Evolutionary conservation across 2,329 filamentous ascomycete species (phyloP).

Genomic region (Paradendryphiella salina): DNA sequence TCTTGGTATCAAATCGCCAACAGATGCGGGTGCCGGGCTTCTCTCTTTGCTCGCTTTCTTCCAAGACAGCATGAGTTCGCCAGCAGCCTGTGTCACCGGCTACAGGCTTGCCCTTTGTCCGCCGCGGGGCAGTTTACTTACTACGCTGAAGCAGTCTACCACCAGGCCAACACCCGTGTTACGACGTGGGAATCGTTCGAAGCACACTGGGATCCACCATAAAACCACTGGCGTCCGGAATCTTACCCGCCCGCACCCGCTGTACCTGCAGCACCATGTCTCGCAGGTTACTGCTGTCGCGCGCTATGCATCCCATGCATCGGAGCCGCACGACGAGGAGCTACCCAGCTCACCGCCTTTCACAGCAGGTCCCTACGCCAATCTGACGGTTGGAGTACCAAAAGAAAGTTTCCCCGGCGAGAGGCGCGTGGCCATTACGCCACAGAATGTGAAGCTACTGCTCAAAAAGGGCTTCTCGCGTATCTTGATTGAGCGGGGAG

Average conservation of each 20-base stretch:
- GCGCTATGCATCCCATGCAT: slow-evolving; percentile 40
- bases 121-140: slow-evolving; percentile 25
- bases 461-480: slow-evolving; percentile 83
- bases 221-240: slow-evolving; percentile 27
- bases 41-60: slow-evolving; percentile 25
- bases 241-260: slow-evolving; percentile 31
- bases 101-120: slow-evolving; percentile 33
- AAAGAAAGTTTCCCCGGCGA: slow-evolving; percentile 78
- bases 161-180: slow-evolving; percentile 25
- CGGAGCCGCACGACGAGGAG: slow-evolving; percentile 44
- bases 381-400: slow-evolving; percentile 77
- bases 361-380: slow-evolving; percentile 62
- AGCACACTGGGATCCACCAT: slow-evolving; percentile 17
- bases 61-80: slow-evolving; percentile 39
- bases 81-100: slow-evolving; percentile 32
- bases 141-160: slow-evolving; percentile 25
- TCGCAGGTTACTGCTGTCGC: slow-evolving; percentile 30
- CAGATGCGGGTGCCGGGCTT: slow-evolving; percentile 41
- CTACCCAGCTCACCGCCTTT: slow-evolving; percentile 42
- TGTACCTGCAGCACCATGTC: slow-evolving; percentile 40
- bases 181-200: slow-evolving; percentile 24
- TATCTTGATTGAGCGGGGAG: slow-evolving; percentile 77
- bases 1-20: slow-evolving; percentile 16
- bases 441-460: slow-evolving; percentile 77
- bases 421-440: slow-evolving; percentile 81